These are phyloP conservation scores for Sugiyamaella boreocaroliniensis DNA, from an alignment of 805 yeast genomes.

Conservation along the genomic window DNA sequence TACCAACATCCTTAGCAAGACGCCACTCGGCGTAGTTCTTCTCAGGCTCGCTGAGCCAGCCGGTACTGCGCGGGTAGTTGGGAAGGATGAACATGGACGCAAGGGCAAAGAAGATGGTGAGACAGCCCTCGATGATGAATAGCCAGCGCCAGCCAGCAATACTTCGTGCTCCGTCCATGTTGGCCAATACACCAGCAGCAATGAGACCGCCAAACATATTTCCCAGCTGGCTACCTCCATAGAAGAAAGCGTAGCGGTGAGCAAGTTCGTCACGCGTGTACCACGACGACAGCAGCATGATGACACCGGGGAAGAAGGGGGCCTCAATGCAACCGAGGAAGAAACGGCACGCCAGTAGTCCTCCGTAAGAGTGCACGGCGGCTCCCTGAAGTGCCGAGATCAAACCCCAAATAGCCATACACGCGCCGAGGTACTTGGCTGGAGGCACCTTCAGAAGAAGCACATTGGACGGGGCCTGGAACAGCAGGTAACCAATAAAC, in stretches of 20 bases:
- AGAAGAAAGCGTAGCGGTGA: slow-evolving; percentile 34
- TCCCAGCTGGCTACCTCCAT: slow-evolving; percentile 32
- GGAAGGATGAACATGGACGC: slow-evolving; percentile 40
- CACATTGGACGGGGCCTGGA: slow-evolving; percentile 37
- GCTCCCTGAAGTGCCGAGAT: slow-evolving; percentile 31
- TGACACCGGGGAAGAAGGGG: slow-evolving; percentile 40
- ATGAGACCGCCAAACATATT: slow-evolving; percentile 36
- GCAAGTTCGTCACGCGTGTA: slow-evolving; percentile 36
- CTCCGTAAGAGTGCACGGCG: slow-evolving; percentile 25
- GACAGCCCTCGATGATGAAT: slow-evolving; percentile 38
- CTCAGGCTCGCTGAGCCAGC: slow-evolving; percentile 16
- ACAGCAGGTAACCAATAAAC: slow-evolving; percentile 28
- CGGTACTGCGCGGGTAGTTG: slow-evolving; percentile 42
- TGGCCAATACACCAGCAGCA: slow-evolving; percentile 36
- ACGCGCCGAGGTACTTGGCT: slow-evolving; percentile 31
- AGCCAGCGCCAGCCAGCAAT: slow-evolving; percentile 36
- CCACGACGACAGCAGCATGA: slow-evolving; percentile 35
- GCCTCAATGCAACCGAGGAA: slow-evolving; percentile 39
- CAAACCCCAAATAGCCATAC: slow-evolving; percentile 35
- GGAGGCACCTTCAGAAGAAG: slow-evolving; percentile 34
- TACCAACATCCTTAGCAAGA: slow-evolving; percentile 9
- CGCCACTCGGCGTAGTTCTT: slow-evolving; percentile 12
- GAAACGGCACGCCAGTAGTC: slow-evolving; percentile 33
- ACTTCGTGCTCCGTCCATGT: slow-evolving; percentile 39
- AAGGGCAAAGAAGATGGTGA: slow-evolving; percentile 32